These are phyloP conservation scores for Spinacia oleracea DNA, from an alignment of 179 eudicot genomes.

Conservation along the genomic window DNA sequence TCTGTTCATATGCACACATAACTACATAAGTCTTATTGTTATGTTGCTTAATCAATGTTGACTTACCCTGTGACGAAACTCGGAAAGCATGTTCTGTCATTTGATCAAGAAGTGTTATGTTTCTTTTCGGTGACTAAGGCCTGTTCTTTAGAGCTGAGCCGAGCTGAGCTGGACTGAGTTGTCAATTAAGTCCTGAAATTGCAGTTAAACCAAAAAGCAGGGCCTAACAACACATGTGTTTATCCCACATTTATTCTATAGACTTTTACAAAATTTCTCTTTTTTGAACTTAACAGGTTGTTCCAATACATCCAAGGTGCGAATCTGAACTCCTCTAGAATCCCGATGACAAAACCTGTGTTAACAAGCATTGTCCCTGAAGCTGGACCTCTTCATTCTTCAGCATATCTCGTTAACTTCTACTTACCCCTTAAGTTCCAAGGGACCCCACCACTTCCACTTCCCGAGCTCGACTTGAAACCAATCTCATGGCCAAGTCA, in stretches of 20 bases:
- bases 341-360: constrained; percentile 71
- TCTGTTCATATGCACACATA: background rate
- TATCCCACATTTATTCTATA: background rate
- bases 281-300: constrained; percentile 42
- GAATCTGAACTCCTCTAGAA: constrained; percentile 66
- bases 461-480: constrained; percentile 58
- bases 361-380: constrained; percentile 68
- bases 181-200: no score
- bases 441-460: constrained; percentile 66
- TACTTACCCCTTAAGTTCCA: constrained; percentile 67
- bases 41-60: background rate
- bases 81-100: background rate
- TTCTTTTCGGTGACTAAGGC: background rate
- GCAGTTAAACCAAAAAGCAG: no score
- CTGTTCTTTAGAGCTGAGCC: no score
- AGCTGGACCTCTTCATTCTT: constrained; percentile 73
- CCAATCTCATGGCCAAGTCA: constrained; percentile 53
- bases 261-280: background rate
- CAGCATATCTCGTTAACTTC: constrained; percentile 56
- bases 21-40: no score
- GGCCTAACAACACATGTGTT: background rate
- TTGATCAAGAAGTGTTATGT: background rate
- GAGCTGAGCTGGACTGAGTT: no score
- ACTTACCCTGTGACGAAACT: background rate
- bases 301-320: constrained; percentile 88